phyloP scores from a whole-genome alignment of 1,284 basidiomycete species.

The Malassezia yamatoensis region DNA sequence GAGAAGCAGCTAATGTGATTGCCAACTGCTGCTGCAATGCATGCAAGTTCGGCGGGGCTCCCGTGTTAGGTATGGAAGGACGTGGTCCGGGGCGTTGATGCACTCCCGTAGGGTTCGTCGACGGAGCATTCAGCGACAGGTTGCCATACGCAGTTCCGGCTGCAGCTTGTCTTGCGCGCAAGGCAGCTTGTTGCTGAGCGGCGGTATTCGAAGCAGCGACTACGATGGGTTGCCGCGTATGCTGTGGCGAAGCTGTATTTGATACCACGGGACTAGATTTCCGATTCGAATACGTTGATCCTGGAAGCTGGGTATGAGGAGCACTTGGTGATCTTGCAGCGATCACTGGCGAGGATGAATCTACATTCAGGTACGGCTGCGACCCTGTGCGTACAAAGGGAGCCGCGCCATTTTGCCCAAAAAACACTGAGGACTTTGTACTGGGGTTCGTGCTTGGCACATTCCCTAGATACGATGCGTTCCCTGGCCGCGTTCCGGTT shows the following conservation, averaged over 20 bases:
- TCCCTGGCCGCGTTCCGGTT: too few species aligned
- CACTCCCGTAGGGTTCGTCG: not conserved
- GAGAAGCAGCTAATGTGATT: conserved; percentile 27
- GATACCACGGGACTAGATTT: not conserved
- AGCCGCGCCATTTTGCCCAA: not conserved
- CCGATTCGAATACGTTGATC: not conserved
- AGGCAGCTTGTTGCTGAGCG: conserved; percentile 5
- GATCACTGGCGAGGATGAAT: not conserved
- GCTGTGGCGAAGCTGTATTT: not conserved
- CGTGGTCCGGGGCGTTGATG: not conserved
- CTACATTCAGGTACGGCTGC: conserved; percentile 7
- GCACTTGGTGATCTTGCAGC: not conserved
- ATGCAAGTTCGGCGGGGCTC: conserved; percentile 33
- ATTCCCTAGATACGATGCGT: not conserved
- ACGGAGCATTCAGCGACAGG: not conserved
- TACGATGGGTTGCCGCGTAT: not conserved
- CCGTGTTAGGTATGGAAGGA: not conserved
- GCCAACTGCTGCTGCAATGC: conserved; percentile 37
- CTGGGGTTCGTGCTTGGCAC: conserved; percentile 1
- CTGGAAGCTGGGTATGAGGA: conserved; percentile 5
- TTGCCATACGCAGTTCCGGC: not conserved
- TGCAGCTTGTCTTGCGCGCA: not conserved
- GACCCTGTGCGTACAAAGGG: conserved; percentile 5
- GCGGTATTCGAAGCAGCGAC: not conserved
- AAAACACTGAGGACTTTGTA: not conserved